These are phyloP conservation scores for Hypoxylon lienhwacheense DNA, from an alignment of 495 filamentous ascomycete species.

Conservation along the genomic window DNA sequence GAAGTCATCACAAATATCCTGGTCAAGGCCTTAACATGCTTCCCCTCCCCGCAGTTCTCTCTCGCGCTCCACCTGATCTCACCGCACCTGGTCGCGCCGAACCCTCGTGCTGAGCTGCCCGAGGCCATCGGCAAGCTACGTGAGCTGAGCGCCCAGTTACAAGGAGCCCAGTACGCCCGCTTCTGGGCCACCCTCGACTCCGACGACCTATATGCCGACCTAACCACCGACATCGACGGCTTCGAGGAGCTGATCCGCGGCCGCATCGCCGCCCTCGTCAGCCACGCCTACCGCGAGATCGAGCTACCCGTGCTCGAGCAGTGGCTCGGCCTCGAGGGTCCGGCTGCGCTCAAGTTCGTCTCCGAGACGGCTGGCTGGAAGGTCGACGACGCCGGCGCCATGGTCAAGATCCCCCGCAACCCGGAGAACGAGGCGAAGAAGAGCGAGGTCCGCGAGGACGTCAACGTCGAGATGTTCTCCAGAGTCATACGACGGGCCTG, in stretches of 20 bases:
- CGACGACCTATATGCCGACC: constrained; percentile 94
- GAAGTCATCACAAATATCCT: constrained; percentile 98
- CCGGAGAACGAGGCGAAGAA: constrained; percentile 99
- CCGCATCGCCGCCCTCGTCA: constrained; percentile 85
- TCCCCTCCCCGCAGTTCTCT: constrained; percentile 94
- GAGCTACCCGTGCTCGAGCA: constrained; percentile 73
- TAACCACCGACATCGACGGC: constrained; percentile 88
- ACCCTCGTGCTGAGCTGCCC: constrained; percentile 60
- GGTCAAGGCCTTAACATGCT: constrained; percentile 94
- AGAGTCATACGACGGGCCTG: constrained; percentile 82
- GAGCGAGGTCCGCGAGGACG: constrained; percentile 92
- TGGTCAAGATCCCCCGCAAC: constrained; percentile 77
- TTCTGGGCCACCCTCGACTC: constrained; percentile 94
- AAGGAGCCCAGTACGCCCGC: constrained; percentile 77
- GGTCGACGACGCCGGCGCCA: constrained; percentile 56
- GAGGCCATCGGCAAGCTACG: constrained; percentile 91
- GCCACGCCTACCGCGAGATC: constrained; percentile 85
- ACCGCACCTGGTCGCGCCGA: constrained; percentile 46
- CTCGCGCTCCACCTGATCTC: constrained; percentile 90
- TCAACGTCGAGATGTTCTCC: constrained; percentile 87
- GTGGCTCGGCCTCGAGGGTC: constrained; percentile 80
- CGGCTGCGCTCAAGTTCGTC: constrained; percentile 77
- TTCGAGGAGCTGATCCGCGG: constrained; percentile 97
- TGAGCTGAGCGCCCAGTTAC: constrained; percentile 79
- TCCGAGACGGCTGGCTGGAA: constrained; percentile 85